These are phyloP conservation scores for Pelargonium nanum DNA, from an alignment of 345 rosid genomes.

Conservation along the genomic window DNA sequence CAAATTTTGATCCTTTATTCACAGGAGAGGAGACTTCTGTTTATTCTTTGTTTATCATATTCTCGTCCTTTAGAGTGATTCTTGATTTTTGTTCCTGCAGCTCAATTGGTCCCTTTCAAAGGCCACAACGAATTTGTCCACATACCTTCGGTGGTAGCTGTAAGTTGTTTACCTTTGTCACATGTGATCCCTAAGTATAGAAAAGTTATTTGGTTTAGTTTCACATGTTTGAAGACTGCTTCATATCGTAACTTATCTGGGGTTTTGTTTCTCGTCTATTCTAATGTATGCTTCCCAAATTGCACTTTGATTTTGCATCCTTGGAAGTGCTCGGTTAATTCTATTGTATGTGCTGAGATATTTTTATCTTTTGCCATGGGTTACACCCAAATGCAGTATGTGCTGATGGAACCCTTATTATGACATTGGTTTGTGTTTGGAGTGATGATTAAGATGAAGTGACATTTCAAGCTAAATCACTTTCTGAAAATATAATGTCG, in stretches of 20 bases:
- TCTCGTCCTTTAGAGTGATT: not conserved
- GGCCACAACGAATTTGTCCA: conserved; percentile 37
- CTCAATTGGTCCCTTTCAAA: conserved; percentile 67
- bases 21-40: not conserved
- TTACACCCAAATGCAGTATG: too few relatives aligned
- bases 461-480: not conserved
- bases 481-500: too few relatives aligned
- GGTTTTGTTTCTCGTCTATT: not conserved
- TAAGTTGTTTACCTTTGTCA: conserved; percentile 28
- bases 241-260: not conserved
- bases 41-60: not conserved
- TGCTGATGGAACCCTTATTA: too few relatives aligned
- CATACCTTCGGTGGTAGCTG: conserved; percentile 82
- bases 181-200: not conserved
- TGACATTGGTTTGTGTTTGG: not conserved
- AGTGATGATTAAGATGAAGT: not conserved
- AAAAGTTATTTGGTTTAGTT: not conserved
- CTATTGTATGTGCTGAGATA: too few relatives aligned
- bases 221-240: not conserved
- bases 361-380: too few relatives aligned
- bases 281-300: too few relatives aligned
- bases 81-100: conserved; percentile 32
- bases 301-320: too few relatives aligned
- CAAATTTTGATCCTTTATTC: not conserved
- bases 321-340: too few relatives aligned